These are phyloP conservation scores for Moesziomyces aphidis DNA, from an alignment of 1,284 basidiomycete species.

Conservation along the genomic window DNA sequence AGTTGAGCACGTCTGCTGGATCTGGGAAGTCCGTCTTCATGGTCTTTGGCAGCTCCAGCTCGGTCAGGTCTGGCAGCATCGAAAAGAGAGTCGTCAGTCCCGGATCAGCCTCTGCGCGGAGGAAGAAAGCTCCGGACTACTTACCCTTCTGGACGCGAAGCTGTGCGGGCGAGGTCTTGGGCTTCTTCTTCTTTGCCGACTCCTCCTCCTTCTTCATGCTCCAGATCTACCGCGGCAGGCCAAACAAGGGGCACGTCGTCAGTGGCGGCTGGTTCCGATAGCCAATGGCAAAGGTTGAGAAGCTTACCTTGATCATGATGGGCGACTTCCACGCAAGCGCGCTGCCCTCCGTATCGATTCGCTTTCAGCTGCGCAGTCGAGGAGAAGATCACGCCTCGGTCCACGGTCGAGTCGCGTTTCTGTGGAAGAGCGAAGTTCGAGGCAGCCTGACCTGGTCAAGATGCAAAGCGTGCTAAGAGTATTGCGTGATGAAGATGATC, in stretches of 20 bases:
- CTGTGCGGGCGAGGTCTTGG: conserved; percentile 94
- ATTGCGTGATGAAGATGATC: not conserved
- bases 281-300: not conserved
- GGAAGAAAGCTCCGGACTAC: conserved; percentile 33
- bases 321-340: not conserved
- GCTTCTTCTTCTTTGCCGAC: conserved; percentile 61
- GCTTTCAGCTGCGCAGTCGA: no score
- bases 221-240: conserved; percentile 51
- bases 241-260: no score
- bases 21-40: conserved; percentile 96
- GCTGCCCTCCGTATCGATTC: no score
- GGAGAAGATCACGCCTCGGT: no score
- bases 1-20: conserved; percentile 92
- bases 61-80: conserved; percentile 83
- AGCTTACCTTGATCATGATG: conserved; percentile 43
- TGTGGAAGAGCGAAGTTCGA: no score
- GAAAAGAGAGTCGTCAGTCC: not conserved
- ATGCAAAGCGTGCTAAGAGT: no score
- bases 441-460: no score
- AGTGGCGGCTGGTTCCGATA: not conserved
- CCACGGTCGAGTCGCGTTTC: no score
- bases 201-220: conserved; percentile 66
- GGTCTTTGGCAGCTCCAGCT: conserved; percentile 92
- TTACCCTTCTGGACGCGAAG: conserved; percentile 97
- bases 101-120: not conserved